Percentiles rank a stretch among this genome's conserved stretches.
Evolutionary conservation across 2,329 filamentous ascomycete species (phyloP).

Genomic region (Pseudogymnoascus sp.): DNA sequence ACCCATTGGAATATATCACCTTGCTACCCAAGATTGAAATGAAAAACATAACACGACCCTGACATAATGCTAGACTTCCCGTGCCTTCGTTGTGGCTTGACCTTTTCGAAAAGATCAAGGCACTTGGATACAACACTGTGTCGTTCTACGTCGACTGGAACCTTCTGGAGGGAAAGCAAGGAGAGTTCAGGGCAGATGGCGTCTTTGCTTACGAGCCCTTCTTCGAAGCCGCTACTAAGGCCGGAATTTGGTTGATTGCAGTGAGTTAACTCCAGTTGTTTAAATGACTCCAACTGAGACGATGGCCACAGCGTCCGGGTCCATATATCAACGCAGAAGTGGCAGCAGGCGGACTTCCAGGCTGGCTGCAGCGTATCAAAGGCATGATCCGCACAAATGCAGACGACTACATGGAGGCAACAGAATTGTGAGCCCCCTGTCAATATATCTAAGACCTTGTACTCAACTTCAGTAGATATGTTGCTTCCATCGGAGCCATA

Average conservation of each 20-base stretch:
- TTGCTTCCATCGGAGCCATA: slow-evolving; percentile 51
- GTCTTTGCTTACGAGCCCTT: slow-evolving; percentile 67
- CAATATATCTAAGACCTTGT: neutral
- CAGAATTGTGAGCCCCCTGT: slow-evolving; percentile 38
- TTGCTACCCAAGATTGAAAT: neutral
- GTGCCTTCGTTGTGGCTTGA: slow-evolving; percentile 60
- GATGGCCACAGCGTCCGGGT: slow-evolving; percentile 43
- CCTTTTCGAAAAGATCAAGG: slow-evolving; percentile 75
- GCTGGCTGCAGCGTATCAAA: slow-evolving; percentile 63
- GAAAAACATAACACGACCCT: neutral
- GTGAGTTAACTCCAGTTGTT: slow-evolving; percentile 14
- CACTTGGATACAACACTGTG: slow-evolving; percentile 70
- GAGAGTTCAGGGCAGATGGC: slow-evolving; percentile 60
- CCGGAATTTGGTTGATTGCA: slow-evolving; percentile 70
- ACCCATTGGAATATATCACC: neutral
- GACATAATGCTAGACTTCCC: slow-evolving; percentile 37
- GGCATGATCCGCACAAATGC: slow-evolving; percentile 56
- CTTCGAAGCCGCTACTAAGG: slow-evolving; percentile 64
- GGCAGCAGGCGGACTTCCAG: slow-evolving; percentile 69
- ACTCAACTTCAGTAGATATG: slow-evolving; percentile 41
- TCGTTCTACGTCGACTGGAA: slow-evolving; percentile 78
- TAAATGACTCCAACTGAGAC: slow-evolving; percentile 2
- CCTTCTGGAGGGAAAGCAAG: slow-evolving; percentile 63
- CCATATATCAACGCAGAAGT: slow-evolving; percentile 73
- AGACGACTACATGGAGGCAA: slow-evolving; percentile 55